A percentile compares a stretch with the other conserved stretches of the same genome.
These are phyloP conservation scores for Chaetoceros muelleri DNA, from an alignment of 108 stramenopile species.

Conservation along the genomic window DNA sequence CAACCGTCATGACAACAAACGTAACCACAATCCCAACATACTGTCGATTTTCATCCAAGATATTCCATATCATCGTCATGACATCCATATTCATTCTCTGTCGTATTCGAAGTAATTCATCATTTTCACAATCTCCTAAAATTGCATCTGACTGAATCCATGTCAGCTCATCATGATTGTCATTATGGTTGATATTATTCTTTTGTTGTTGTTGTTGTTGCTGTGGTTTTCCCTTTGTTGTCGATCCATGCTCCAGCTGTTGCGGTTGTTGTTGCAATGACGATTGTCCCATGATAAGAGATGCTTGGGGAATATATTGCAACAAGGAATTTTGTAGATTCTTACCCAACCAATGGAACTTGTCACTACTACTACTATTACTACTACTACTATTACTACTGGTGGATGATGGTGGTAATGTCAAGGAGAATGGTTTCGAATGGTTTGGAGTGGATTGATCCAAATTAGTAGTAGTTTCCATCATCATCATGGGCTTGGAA, in stretches of 20 bases:
- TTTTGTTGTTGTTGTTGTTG: neutral
- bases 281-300: no score
- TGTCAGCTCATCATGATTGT: neutral
- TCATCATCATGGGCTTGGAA: neutral
- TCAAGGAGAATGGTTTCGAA: no score
- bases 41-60: neutral
- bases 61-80: neutral
- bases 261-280: no score
- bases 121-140: neutral
- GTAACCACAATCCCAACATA: neutral
- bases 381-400: no score
- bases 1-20: neutral
- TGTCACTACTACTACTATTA: no score
- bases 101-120: neutral
- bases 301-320: no score
- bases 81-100: neutral
- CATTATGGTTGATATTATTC: no score
- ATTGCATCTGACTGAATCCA: neutral
- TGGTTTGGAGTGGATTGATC: neutral
- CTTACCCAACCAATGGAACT: no score
- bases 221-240: neutral
- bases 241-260: no score
- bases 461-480: neutral
- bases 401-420: no score
- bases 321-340: no score